A percentile compares a stretch with the other conserved stretches of the same genome.
phyloP scores from a whole-genome alignment of 2,329 filamentous ascomycete species.

The Verticillium dahliae region DNA sequence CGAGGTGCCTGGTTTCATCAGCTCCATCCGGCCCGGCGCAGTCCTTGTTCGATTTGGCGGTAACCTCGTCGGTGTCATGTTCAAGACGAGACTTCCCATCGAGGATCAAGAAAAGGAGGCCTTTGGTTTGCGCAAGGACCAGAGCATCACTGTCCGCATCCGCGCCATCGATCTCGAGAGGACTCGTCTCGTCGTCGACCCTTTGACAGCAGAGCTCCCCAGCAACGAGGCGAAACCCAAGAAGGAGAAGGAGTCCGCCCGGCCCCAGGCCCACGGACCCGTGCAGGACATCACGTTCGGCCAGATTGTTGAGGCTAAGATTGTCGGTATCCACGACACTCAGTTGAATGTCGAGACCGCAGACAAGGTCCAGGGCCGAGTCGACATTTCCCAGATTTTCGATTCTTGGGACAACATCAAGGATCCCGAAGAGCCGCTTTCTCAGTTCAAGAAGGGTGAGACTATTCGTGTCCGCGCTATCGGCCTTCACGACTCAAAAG shows the following conservation, averaged over 20 bases:
- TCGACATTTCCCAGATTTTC: conserved; percentile 87
- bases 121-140: conserved; percentile 73
- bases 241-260: conserved; percentile 54
- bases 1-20: conserved; percentile 71
- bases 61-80: conserved; percentile 69
- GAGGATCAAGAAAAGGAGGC: conserved; percentile 61
- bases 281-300: conserved; percentile 71
- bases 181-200: conserved; percentile 57
- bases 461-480: conserved; percentile 69
- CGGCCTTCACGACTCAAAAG: conserved; percentile 83
- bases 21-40: conserved; percentile 74
- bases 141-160: conserved; percentile 69
- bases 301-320: conserved; percentile 65
- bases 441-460: conserved; percentile 65
- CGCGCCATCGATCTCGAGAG: conserved; percentile 64
- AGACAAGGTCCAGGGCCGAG: conserved; percentile 83
- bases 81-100: conserved; percentile 69
- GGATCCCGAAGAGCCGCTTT: conserved; percentile 75
- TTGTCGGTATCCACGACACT: conserved; percentile 81
- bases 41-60: conserved; percentile 86
- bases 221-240: conserved; percentile 36
- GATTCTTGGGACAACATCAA: conserved; percentile 82
- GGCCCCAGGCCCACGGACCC: conserved; percentile 23
- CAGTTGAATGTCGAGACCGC: conserved; percentile 88
- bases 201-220: conserved; percentile 26